Percentiles rank a stretch among this genome's conserved stretches.
These are phyloP conservation scores for Triangularia verruculosa DNA, from an alignment of 2,329 filamentous ascomycete species.

Conservation along the genomic window DNA sequence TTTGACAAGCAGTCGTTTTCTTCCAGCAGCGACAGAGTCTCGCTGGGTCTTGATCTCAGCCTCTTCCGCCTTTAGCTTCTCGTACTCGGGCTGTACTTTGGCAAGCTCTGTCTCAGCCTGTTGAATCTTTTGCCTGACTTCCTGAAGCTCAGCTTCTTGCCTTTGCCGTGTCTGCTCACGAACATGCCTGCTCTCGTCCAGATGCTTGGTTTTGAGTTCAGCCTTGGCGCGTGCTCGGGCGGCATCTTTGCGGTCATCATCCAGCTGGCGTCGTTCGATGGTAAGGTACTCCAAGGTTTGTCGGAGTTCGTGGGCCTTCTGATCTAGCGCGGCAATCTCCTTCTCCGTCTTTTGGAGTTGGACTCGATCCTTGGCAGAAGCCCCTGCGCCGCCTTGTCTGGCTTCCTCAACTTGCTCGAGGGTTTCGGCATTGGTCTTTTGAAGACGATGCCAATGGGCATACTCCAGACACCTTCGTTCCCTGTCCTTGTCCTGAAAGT, in stretches of 20 bases:
- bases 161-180: slow-evolving; percentile 69
- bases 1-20: slow-evolving; percentile 83
- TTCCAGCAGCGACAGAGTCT: slow-evolving; percentile 69
- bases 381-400: slow-evolving; percentile 77
- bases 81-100: slow-evolving; percentile 73
- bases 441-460: slow-evolving; percentile 87
- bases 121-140: slow-evolving; percentile 71
- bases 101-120: slow-evolving; percentile 74
- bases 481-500: slow-evolving; percentile 91
- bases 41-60: slow-evolving; percentile 67
- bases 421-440: slow-evolving; percentile 71
- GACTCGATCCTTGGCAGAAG: slow-evolving; percentile 75
- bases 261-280: slow-evolving; percentile 81
- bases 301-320: slow-evolving; percentile 73
- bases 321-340: slow-evolving; percentile 71
- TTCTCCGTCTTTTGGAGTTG: slow-evolving; percentile 76
- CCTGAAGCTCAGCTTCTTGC: slow-evolving; percentile 68
- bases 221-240: slow-evolving; percentile 78
- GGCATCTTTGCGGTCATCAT: slow-evolving; percentile 82
- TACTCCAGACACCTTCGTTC: slow-evolving; percentile 92
- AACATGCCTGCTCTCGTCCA: slow-evolving; percentile 78
- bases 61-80: slow-evolving; percentile 70
- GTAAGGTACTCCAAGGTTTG: slow-evolving; percentile 81
- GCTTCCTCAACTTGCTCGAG: slow-evolving; percentile 81
- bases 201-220: slow-evolving; percentile 77